Evolutionary conservation across 1,139 yeast genomes (phyloP).

Genomic region (Groenewaldozyma auringiensis): DNA sequence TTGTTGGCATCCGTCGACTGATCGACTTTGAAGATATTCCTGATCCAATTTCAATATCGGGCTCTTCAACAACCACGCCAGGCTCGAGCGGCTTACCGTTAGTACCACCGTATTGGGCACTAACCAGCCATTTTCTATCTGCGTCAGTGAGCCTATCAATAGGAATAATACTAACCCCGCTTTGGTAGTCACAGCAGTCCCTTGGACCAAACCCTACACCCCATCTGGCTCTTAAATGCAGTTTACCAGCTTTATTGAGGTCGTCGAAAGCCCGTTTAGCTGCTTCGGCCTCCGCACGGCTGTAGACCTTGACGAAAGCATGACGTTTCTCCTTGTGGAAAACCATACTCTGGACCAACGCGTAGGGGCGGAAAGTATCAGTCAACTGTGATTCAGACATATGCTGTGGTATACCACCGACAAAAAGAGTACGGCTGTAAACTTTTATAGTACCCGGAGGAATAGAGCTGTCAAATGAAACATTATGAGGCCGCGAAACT

Average conservation of each 20-base stretch:
- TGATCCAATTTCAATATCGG: slow-evolving; percentile 92
- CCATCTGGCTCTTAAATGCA: slow-evolving; percentile 79
- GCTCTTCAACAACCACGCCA: slow-evolving; percentile 88
- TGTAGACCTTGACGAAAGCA: slow-evolving; percentile 93
- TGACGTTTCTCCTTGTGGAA: slow-evolving; percentile 84
- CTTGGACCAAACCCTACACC: slow-evolving; percentile 99
- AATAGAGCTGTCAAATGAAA: slow-evolving; percentile 58
- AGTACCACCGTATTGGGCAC: slow-evolving; percentile 97
- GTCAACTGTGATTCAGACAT: slow-evolving; percentile 73
- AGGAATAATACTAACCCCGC: slow-evolving; percentile 84
- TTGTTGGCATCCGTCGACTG: slow-evolving; percentile 30
- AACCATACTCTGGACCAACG: slow-evolving; percentile 89
- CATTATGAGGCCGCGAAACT: slow-evolving; percentile 50
- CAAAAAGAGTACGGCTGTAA: slow-evolving; percentile 78
- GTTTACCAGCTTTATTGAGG: slow-evolving; percentile 45
- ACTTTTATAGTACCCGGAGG: slow-evolving; percentile 82
- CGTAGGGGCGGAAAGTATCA: slow-evolving; percentile 61
- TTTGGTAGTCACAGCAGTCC: slow-evolving; percentile 93
- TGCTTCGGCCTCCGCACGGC: slow-evolving; percentile 87
- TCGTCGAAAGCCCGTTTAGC: slow-evolving; percentile 44
- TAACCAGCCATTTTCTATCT: slow-evolving; percentile 79
- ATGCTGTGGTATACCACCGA: slow-evolving; percentile 84
- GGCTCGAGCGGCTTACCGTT: slow-evolving; percentile 79
- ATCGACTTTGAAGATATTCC: slow-evolving; percentile 92
- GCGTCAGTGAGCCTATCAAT: slow-evolving; percentile 85